phyloP scores from a whole-genome alignment of 2,329 filamentous ascomycete genomes.

The Hyphodiscus sp. region DNA sequence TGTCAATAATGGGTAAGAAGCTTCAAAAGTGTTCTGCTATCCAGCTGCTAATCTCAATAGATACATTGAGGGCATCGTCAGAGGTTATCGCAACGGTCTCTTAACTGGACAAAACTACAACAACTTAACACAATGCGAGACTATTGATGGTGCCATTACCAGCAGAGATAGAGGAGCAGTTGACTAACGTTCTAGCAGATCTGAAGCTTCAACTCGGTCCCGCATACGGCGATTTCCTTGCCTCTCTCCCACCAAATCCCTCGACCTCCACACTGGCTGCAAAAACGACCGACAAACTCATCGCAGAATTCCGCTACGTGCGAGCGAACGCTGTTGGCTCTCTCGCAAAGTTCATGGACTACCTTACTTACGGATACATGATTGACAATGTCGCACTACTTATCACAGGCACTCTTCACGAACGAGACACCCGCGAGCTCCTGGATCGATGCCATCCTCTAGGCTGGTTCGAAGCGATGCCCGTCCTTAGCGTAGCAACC shows the following conservation, averaged over 20 bases:
- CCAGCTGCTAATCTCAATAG: slow-evolving; percentile 41
- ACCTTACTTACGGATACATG: slow-evolving; percentile 99
- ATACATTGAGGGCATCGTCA: slow-evolving; percentile 95
- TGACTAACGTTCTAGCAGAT: slow-evolving; percentile 48
- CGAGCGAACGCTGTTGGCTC: slow-evolving; percentile 90
- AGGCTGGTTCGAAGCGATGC: slow-evolving; percentile 99
- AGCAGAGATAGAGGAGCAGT: not conserved
- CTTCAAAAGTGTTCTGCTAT: not conserved
- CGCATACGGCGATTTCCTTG: slow-evolving; percentile 94
- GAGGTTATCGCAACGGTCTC: slow-evolving; percentile 91
- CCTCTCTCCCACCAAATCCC: slow-evolving; percentile 87
- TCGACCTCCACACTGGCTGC: slow-evolving; percentile 91
- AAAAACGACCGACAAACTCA: slow-evolving; percentile 96
- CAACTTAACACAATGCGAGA: slow-evolving; percentile 97
- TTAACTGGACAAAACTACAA: slow-evolving; percentile 85
- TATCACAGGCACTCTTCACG: slow-evolving; percentile 95
- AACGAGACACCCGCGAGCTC: slow-evolving; percentile 92
- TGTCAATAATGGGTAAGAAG: slow-evolving; percentile 75
- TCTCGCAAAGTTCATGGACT: slow-evolving; percentile 93
- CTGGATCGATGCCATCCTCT: slow-evolving; percentile 93
- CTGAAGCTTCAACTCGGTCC: slow-evolving; percentile 96
- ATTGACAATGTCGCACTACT: slow-evolving; percentile 98
- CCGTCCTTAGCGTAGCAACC: slow-evolving; percentile 92
- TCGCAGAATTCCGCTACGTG: slow-evolving; percentile 94
- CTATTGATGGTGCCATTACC: slow-evolving; percentile 69